Conservation (phyloP, 106 monocot species). For the Platanthera guangdongensis region DNA sequence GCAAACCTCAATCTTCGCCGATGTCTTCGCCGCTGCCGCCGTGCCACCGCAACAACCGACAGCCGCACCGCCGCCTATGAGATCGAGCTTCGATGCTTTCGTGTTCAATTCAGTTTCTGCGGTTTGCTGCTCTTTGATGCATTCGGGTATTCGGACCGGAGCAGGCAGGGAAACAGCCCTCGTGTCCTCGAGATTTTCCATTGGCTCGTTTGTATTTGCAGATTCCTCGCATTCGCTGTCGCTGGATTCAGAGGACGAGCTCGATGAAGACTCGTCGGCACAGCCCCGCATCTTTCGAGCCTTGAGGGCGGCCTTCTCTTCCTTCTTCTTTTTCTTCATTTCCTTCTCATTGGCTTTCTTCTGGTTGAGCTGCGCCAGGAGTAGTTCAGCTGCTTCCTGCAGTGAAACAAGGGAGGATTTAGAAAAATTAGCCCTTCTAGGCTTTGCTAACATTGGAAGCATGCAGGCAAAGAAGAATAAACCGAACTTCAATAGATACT, state of each 20-base stretch:
- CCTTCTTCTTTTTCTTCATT: constrained; percentile 36
- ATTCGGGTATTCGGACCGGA: neutral
- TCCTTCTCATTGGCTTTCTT: constrained; percentile 41
- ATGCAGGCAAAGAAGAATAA: no score
- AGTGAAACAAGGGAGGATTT: neutral
- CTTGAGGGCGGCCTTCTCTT: constrained; percentile 28
- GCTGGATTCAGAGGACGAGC: constrained; percentile 70
- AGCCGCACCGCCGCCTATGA: neutral
- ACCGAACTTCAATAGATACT: no score
- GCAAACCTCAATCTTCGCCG: constrained; percentile 71
- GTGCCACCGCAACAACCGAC: neutral
- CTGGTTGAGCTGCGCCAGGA: constrained; percentile 47
- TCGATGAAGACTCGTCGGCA: constrained; percentile 14
- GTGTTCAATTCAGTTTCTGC: neutral
- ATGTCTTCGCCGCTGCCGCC: no score
- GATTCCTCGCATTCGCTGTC: constrained; percentile 56
- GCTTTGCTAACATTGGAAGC: no score
- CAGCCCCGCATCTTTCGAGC: constrained; percentile 19
- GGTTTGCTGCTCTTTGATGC: neutral
- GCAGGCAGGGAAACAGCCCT: neutral
- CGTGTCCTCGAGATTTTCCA: neutral
- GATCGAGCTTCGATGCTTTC: neutral
- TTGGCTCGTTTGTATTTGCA: constrained; percentile 11
- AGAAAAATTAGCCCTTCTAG: neutral
- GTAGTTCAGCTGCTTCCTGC: constrained; percentile 47